A percentile compares a stretch with the other conserved stretches of the same genome.
Evolutionary conservation across 164 flowering plant genomes (phyloP).

Genomic region (Malania oleifera): DNA sequence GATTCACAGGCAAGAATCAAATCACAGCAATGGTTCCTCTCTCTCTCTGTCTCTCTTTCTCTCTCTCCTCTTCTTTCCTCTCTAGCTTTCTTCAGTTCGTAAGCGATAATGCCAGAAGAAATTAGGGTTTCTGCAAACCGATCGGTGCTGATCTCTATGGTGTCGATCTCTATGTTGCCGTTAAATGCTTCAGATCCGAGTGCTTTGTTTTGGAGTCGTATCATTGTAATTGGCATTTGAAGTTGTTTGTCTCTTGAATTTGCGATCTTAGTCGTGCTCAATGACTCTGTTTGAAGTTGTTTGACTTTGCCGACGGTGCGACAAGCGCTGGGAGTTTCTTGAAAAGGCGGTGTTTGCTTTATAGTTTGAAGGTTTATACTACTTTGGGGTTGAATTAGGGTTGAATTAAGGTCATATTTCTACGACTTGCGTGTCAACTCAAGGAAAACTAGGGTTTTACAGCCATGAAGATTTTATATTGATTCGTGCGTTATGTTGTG

Average conservation of each 20-base stretch:
- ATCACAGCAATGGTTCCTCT: slow-evolving; percentile 13
- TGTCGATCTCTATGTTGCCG: slow-evolving; percentile 24
- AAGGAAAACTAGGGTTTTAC: slow-evolving; percentile 22
- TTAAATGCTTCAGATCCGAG: slow-evolving; percentile 33
- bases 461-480: background rate
- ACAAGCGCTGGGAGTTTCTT: slow-evolving; percentile 1
- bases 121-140: slow-evolving; percentile 14
- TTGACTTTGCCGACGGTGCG: slow-evolving; percentile 10
- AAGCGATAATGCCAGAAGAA: slow-evolving; percentile 16
- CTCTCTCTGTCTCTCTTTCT: slow-evolving; percentile 1
- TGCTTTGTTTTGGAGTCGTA: slow-evolving; percentile 5
- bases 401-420: slow-evolving; percentile 14
- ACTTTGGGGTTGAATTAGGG: slow-evolving; percentile 11
- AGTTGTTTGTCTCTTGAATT: slow-evolving; percentile 1
- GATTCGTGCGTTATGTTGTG: slow-evolving; percentile 1
- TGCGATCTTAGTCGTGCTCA: slow-evolving; percentile 22
- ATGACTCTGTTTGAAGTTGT: slow-evolving; percentile 2
- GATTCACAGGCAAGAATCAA: slow-evolving; percentile 35
- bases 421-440: slow-evolving; percentile 6
- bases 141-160: slow-evolving; percentile 10
- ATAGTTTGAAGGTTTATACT: background rate
- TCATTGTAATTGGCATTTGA: slow-evolving; percentile 8
- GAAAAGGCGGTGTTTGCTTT: background rate
- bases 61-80: background rate
- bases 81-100: slow-evolving; percentile 9